Percentiles rank a stretch among this genome's conserved stretches.
Evolutionary conservation across 768 basidiomycete species (phyloP).

Genomic region (Suillus variegatus): DNA sequence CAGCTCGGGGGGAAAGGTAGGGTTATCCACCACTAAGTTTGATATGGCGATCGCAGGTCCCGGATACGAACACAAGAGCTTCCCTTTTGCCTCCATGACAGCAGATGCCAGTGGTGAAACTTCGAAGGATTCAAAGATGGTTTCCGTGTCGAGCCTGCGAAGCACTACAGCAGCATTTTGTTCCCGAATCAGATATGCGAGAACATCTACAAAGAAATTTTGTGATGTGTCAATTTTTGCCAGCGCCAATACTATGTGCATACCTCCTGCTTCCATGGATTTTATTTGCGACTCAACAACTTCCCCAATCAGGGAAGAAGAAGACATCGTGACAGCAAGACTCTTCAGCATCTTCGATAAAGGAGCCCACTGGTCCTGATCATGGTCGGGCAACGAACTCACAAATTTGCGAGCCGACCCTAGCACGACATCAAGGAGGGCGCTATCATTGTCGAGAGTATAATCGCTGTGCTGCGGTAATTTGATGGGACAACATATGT

Average conservation of each 20-base stretch:
- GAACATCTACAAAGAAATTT: conserved; percentile 30
- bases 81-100: conserved; percentile 40
- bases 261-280: conserved; percentile 19
- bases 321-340: conserved; percentile 5
- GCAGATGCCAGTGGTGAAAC: conserved; percentile 34
- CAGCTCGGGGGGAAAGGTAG: conserved; percentile 36
- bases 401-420: conserved; percentile 22
- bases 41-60: conserved; percentile 42
- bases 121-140: conserved; percentile 47
- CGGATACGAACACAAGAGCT: conserved; percentile 47
- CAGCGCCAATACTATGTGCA: neutral
- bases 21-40: conserved; percentile 25
- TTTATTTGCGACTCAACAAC: conserved; percentile 12
- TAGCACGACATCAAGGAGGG: conserved; percentile 22
- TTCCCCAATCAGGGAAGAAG: conserved; percentile 8
- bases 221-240: neutral
- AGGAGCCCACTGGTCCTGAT: conserved; percentile 23
- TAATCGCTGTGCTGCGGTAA: conserved; percentile 29
- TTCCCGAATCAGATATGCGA: conserved; percentile 38
- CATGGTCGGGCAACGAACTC: conserved; percentile 1
- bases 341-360: conserved; percentile 27
- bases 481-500: conserved; percentile 14
- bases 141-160: conserved; percentile 22
- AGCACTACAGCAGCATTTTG: conserved; percentile 53
- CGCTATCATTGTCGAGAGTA: conserved; percentile 18